Evolutionary conservation across 2,329 filamentous ascomycete genomes (phyloP).

Genomic region (Ophiostoma quercus): DNA sequence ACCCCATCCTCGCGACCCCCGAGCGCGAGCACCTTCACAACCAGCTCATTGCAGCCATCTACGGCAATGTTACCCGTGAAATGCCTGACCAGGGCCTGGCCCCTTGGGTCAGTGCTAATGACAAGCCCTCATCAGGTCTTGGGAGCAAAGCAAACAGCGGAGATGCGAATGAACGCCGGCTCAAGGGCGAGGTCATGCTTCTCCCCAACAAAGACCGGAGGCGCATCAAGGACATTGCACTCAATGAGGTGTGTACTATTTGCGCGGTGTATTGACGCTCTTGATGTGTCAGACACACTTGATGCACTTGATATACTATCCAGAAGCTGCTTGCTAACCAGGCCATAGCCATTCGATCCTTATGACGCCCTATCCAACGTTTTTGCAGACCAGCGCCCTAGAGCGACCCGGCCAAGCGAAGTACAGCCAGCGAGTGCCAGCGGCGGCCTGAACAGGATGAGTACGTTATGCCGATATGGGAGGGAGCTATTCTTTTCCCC

Average conservation of each 20-base stretch:
- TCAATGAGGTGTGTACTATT: constrained; percentile 53
- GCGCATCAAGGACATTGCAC: constrained; percentile 59
- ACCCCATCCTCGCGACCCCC: constrained; percentile 53
- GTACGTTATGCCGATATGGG: constrained; percentile 43
- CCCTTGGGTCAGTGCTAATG: constrained; percentile 66
- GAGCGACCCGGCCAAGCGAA: constrained; percentile 48
- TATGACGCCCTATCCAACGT: constrained; percentile 49
- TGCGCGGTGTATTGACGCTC: neutral
- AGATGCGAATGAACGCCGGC: constrained; percentile 59
- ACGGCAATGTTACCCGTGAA: constrained; percentile 64
- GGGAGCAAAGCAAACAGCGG: constrained; percentile 59
- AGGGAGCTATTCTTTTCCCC: neutral
- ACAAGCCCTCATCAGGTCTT: constrained; percentile 55
- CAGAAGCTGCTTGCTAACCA: neutral
- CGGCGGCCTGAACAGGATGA: constrained; percentile 73
- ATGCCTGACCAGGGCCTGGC: constrained; percentile 63
- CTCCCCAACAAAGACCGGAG: constrained; percentile 60
- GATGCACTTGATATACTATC: neutral
- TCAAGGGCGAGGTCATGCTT: constrained; percentile 67
- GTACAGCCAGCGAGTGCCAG: constrained; percentile 55
- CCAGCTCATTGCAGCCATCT: constrained; percentile 61
- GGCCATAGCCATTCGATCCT: constrained; percentile 45
- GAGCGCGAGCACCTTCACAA: constrained; percentile 62
- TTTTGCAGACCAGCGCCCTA: constrained; percentile 48
- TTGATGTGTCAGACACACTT: neutral